Percentiles rank a stretch among this genome's conserved stretches.
Conservation (phyloP, 1,284 basidiomycete species). For the Ganoderma boninense region DNA sequence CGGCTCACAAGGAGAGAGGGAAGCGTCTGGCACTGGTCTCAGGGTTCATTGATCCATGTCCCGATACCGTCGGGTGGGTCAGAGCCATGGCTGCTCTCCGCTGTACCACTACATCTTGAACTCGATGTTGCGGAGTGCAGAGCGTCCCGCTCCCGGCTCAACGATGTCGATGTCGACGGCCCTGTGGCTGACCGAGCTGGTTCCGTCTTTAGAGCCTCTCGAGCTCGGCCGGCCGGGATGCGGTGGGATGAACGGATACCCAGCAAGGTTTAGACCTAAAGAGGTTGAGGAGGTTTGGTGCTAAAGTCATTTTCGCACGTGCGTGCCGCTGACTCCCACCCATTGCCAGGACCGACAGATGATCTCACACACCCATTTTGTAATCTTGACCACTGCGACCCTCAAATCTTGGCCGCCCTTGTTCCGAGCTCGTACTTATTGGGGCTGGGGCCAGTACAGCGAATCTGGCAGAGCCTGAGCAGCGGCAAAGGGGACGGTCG, state of each 20-base stretch:
- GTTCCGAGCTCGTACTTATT: too few relatives aligned
- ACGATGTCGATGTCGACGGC: neutral
- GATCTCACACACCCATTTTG: neutral
- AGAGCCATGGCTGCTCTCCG: neutral
- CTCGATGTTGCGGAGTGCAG: neutral
- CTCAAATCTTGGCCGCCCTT: too few relatives aligned
- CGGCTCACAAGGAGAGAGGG: neutral
- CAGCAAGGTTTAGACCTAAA: neutral
- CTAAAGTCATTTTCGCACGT: neutral
- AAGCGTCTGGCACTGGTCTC: neutral
- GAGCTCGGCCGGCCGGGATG: neutral
- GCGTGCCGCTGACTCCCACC: neutral
- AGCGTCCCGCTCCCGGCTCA: neutral
- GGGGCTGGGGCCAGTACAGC: neutral
- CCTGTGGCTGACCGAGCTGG: neutral
- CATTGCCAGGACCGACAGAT: constrained; percentile 4
- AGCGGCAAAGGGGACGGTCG: neutral
- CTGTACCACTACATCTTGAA: neutral
- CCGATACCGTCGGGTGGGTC: neutral
- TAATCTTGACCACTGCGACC: neutral
- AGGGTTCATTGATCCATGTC: neutral
- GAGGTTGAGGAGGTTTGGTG: neutral
- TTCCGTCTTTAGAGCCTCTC: neutral
- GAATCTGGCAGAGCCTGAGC: neutral
- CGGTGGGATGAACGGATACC: neutral